Conservation (phyloP, 768 basidiomycete species). For the Amylocystis lapponica region DNA sequence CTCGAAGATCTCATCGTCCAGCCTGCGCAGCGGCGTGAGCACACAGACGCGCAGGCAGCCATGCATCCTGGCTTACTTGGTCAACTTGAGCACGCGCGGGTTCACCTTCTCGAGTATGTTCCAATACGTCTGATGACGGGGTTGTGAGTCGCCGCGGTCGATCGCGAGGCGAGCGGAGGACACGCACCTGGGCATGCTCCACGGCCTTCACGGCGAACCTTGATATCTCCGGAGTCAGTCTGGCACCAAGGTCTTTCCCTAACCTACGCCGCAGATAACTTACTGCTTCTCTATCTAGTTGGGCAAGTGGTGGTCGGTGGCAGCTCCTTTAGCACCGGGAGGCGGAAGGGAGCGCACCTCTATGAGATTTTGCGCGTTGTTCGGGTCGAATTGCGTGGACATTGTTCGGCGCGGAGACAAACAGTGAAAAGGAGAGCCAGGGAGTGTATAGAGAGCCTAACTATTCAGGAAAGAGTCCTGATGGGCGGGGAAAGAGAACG, state of each 20-base stretch:
- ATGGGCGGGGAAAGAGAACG: not conserved
- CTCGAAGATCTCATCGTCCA: slow-evolving; percentile 89
- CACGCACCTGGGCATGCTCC: slow-evolving; percentile 88
- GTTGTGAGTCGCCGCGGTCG: not conserved
- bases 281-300: slow-evolving; percentile 95
- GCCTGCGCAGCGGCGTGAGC: slow-evolving; percentile 12
- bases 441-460: not conserved
- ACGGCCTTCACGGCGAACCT: slow-evolving; percentile 94
- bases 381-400: slow-evolving; percentile 70
- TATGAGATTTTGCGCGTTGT: slow-evolving; percentile 85
- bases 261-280: slow-evolving; percentile 26
- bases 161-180: not conserved
- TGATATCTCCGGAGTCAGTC: not conserved
- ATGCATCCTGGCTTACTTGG: slow-evolving; percentile 50
- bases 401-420: too few relatives aligned
- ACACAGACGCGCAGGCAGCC: not conserved
- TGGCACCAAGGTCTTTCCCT: too few relatives aligned
- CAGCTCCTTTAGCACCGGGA: not conserved
- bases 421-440: too few relatives aligned
- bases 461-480: not conserved
- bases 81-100: slow-evolving; percentile 73
- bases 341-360: slow-evolving; percentile 52
- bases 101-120: slow-evolving; percentile 79
- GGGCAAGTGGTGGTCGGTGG: not conserved
- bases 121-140: slow-evolving; percentile 75